Conservation (phyloP, 139 green algal genomes). For the Pseudopediastrum boryanum region DNA sequence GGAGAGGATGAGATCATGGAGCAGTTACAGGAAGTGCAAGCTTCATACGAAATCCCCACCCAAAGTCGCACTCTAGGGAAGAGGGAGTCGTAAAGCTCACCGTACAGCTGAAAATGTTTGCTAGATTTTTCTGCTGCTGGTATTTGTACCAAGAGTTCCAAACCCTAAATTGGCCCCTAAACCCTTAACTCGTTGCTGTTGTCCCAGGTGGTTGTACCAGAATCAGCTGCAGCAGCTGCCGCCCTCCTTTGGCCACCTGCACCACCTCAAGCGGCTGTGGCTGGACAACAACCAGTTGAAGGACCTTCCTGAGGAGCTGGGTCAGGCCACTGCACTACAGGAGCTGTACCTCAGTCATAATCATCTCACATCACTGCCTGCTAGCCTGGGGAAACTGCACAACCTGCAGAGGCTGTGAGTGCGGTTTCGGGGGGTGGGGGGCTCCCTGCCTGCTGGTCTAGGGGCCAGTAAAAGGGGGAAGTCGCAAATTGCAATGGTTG, state of each 20-base stretch:
- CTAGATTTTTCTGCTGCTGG: not conserved
- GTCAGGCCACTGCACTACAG: conserved; percentile 33
- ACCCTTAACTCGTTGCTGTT: too few species aligned
- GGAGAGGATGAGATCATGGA: not conserved
- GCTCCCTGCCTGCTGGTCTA: too few species aligned
- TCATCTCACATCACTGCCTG: conserved; percentile 69
- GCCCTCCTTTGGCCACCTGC: conserved; percentile 37
- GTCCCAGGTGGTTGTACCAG: conserved; percentile 48
- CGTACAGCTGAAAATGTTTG: not conserved
- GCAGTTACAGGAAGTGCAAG: not conserved
- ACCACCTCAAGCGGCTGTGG: conserved; percentile 40
- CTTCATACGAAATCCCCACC: not conserved
- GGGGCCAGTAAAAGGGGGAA: too few species aligned
- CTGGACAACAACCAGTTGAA: conserved; percentile 48
- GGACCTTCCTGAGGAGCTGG: conserved; percentile 34
- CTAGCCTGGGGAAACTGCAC: conserved; percentile 63
- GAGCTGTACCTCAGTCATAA: conserved; percentile 67
- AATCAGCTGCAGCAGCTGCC: conserved; percentile 45
- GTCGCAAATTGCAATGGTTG: too few species aligned
- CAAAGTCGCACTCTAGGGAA: not conserved
- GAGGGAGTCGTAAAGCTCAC: not conserved
- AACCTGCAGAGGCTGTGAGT: conserved; percentile 69
- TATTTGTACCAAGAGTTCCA: not conserved
- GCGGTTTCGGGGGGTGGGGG: too few species aligned
- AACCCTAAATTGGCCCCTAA: not conserved